Evolutionary conservation across 2,329 filamentous ascomycete species (phyloP), one percentile per base, ranked within the genome.

Genomic region (Sclerotinia subarctica): DNA sequence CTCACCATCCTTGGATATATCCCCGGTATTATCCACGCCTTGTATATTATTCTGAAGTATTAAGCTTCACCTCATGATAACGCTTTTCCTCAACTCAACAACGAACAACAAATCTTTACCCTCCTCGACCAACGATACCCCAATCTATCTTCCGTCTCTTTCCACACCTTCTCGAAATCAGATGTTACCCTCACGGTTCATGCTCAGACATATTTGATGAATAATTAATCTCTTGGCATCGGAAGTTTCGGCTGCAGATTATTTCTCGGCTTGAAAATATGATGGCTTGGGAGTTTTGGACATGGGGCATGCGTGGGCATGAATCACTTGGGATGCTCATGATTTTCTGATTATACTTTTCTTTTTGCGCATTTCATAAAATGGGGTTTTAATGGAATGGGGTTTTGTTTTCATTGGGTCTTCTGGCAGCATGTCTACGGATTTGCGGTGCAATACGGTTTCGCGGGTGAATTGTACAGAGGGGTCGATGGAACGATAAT

Each of bases 11-110:
- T 68, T 68, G 67, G 67, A 35, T 67, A 66, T 32, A 65, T 69
- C 26, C 69, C 67, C 32, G 67, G 69, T 59, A 69, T 70, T 53
- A 70, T 70, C 15, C 69, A 70, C 63, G 69, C 69, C 17, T 38
- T 70, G 19, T 70, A 70, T 38, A 94, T 96, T 77, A 95, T 96
- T 75, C 84, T 94, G 76, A 95, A 94, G 82, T 94, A 93, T 79
- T 95, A 92, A 80, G 26, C 52, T 38, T 51, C 26, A 5, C 38
- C 15, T 32, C 47, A 32, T 38, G 21, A 46, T 24, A 15, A 66
- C 44, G 65, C 60, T 17, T 56, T 17, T 51, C 26, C 32, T n/a
- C 66, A 46, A 65, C 32, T 24, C 38, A 35, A 21, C 17, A 49
- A 60, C 46, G 15, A 26, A 42, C 42, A n/a, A 49, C 24, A 35